A percentile compares a stretch with the other conserved stretches of the same genome.
phyloP scores from a whole-genome alignment of 306 rosid genomes.

The Prinsepia uniflora region DNA sequence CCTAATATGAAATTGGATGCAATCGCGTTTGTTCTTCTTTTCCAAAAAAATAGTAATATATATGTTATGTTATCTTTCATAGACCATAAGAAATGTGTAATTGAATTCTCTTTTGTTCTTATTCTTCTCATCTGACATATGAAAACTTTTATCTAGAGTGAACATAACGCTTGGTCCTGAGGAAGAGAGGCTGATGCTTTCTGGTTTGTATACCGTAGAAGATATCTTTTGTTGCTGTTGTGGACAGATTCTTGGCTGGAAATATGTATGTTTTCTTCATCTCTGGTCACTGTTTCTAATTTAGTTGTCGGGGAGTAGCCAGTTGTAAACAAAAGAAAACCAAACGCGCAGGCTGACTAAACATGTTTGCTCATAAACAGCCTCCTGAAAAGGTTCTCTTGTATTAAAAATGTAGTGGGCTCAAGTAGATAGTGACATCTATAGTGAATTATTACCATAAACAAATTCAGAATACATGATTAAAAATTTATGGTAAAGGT shows the following conservation, averaged over 20 bases:
- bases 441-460: neutral
- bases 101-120: conserved; percentile 12
- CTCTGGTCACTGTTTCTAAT: neutral
- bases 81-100: conserved; percentile 3
- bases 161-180: conserved; percentile 60
- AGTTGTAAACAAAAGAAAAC: neutral
- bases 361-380: neutral
- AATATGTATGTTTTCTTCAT: conserved; percentile 62
- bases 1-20: neutral
- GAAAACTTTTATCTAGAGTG: conserved; percentile 44
- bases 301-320: neutral
- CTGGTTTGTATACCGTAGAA: conserved; percentile 84
- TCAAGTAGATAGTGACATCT: neutral
- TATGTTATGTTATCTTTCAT: neutral
- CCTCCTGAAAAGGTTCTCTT: neutral
- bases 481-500: no score
- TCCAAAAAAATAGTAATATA: neutral
- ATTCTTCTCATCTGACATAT: conserved; percentile 18
- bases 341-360: neutral
- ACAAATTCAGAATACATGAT: neutral
- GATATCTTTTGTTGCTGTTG: conserved; percentile 84
- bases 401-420: neutral
- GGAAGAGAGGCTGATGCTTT: conserved; percentile 68
- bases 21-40: neutral
- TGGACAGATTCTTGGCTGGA: conserved; percentile 90